phyloP scores from a whole-genome alignment of 2,329 filamentous ascomycete genomes.

The Microcera coccophila region DNA sequence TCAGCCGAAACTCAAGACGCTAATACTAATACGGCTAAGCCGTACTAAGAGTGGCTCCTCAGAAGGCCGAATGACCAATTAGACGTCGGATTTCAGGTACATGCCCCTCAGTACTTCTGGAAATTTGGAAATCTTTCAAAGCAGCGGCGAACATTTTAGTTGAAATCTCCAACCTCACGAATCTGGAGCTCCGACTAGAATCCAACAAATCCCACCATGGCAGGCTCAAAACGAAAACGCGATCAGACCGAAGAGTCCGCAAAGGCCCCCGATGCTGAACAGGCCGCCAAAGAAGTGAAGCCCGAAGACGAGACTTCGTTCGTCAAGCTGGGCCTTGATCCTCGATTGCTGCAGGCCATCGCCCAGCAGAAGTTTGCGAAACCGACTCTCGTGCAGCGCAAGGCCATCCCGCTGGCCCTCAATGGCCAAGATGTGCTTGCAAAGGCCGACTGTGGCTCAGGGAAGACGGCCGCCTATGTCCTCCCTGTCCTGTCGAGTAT shows the following conservation, averaged over 20 bases:
- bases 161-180: slow-evolving; percentile 19
- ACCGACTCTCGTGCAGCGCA: slow-evolving; percentile 84
- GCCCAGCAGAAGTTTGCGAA: slow-evolving; percentile 77
- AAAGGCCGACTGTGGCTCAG: slow-evolving; percentile 90
- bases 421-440: slow-evolving; percentile 87
- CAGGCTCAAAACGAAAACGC: slow-evolving; percentile 53
- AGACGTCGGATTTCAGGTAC: slow-evolving; percentile 6
- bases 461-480: slow-evolving; percentile 95
- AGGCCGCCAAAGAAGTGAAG: slow-evolving; percentile 22
- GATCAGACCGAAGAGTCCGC: slow-evolving; percentile 51
- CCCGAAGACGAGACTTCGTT: slow-evolving; percentile 54
- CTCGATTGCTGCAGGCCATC: slow-evolving; percentile 80
- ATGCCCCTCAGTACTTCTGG: slow-evolving; percentile 24
- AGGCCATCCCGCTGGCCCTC: slow-evolving; percentile 82
- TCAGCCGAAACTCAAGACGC: slow-evolving; percentile 11
- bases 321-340: slow-evolving; percentile 72
- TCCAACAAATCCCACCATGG: slow-evolving; percentile 15
- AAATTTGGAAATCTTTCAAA: slow-evolving; percentile 17
- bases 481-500: slow-evolving; percentile 84
- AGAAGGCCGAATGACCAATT: no score
- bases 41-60: no score
- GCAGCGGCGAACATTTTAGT: slow-evolving; percentile 15
- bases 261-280: slow-evolving; percentile 24
- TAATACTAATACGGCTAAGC: no score
- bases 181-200: not conserved